phyloP scores from a whole-genome alignment of 23 red algal genomes.

The Cyanidium caldarium region DNA sequence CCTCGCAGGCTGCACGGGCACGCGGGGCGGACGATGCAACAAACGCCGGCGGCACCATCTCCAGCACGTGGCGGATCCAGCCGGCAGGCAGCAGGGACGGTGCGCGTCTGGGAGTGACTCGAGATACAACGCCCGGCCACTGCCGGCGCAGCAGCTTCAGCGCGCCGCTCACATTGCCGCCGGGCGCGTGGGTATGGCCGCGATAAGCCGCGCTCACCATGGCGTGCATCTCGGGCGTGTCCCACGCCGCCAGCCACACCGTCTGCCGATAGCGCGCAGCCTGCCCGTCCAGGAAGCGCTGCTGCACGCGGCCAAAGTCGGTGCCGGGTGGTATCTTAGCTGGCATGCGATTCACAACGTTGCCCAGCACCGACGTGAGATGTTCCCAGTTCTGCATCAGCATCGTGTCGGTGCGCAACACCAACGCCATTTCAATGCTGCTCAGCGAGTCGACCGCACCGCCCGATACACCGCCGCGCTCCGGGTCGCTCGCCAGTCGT shows the following conservation, averaged over 20 bases:
- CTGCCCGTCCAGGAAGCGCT: slow-evolving; percentile 26
- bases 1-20: neutral
- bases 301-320: slow-evolving; percentile 72
- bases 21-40: neutral
- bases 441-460: slow-evolving; percentile 37
- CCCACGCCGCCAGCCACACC: neutral
- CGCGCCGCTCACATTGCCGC: neutral
- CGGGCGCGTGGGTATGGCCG: neutral
- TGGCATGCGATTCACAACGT: slow-evolving; percentile 34
- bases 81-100: neutral
- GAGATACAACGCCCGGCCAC: neutral
- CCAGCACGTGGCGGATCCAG: neutral
- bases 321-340: slow-evolving; percentile 23
- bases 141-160: neutral
- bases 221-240: neutral
- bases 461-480: slow-evolving; percentile 1
- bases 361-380: slow-evolving; percentile 8
- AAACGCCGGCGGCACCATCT: no score
- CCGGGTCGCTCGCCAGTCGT: slow-evolving; percentile 17
- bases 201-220: neutral
- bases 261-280: slow-evolving; percentile 8
- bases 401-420: slow-evolving; percentile 37
- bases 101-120: no score
- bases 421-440: slow-evolving; percentile 59
- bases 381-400: slow-evolving; percentile 86